phyloP scores from a whole-genome alignment of 768 basidiomycete genomes.

The Pluteus cervinus region DNA sequence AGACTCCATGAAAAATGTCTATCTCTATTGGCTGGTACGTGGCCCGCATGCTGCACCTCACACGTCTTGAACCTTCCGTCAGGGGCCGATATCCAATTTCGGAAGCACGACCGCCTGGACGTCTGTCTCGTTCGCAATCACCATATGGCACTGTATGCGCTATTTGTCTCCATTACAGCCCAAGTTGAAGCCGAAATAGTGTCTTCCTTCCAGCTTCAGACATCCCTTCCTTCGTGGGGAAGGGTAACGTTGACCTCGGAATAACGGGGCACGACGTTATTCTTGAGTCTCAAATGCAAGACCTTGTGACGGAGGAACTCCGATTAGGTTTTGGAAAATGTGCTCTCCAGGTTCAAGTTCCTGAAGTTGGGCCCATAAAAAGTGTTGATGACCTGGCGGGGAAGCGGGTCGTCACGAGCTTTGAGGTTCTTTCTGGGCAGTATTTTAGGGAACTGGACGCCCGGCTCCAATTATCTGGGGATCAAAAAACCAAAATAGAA shows the following conservation, averaged over 20 bases:
- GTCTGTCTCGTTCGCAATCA: slow-evolving; percentile 93
- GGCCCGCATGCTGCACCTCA: slow-evolving; percentile 3
- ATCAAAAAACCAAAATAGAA: slow-evolving; percentile 73
- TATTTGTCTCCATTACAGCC: too few relatives aligned
- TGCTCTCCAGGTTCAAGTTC: slow-evolving; percentile 84
- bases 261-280: slow-evolving; percentile 99
- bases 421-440: slow-evolving; percentile 77
- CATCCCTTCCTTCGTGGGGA: slow-evolving; percentile 97
- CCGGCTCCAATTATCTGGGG: slow-evolving; percentile 41
- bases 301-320: slow-evolving; percentile 70
- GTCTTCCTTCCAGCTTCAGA: slow-evolving; percentile 96
- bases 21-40: slow-evolving; percentile 72
- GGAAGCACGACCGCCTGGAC: slow-evolving; percentile 80
- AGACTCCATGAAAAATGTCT: slow-evolving; percentile 89
- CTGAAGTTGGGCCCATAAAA: slow-evolving; percentile 65
- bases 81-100: slow-evolving; percentile 97
- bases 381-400: slow-evolving; percentile 78
- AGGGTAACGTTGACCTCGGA: slow-evolving; percentile 93
- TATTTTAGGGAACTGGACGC: slow-evolving; percentile 72
- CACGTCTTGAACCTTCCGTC: slow-evolving; percentile 10
- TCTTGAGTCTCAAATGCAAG: slow-evolving; percentile 80
- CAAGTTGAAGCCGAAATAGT: too few relatives aligned
- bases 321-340: slow-evolving; percentile 93
- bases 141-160: slow-evolving; percentile 83
- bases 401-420: slow-evolving; percentile 91